These are phyloP conservation scores for Pleurotus giganteus DNA, from an alignment of 768 basidiomycete species.

Conservation along the genomic window DNA sequence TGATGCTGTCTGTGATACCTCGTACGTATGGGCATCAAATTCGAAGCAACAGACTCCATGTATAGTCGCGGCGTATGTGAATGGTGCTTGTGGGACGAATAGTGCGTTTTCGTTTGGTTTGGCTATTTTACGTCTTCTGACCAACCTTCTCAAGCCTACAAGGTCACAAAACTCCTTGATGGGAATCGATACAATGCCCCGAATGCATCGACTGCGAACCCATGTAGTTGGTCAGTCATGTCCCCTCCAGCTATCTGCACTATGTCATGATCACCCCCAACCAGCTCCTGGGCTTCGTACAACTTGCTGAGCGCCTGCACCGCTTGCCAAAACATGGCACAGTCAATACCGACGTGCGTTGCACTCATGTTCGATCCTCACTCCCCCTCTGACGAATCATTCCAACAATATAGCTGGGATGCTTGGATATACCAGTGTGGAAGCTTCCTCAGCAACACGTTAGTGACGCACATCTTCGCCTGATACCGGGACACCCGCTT, in stretches of 20 bases:
- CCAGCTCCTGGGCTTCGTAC: slow-evolving; percentile 12
- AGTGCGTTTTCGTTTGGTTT: slow-evolving; percentile 3
- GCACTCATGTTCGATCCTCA: neutral
- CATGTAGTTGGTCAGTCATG: slow-evolving; percentile 6
- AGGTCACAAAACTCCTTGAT: slow-evolving; percentile 1
- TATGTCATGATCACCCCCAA: neutral
- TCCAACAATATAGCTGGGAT: slow-evolving; percentile 8
- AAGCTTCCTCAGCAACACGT: slow-evolving; percentile 4
- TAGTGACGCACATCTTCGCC: neutral
- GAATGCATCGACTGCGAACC: slow-evolving; percentile 11
- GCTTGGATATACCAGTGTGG: slow-evolving; percentile 8
- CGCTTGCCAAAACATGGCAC: slow-evolving; percentile 3
- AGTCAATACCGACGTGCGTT: slow-evolving; percentile 10
- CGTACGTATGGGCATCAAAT: slow-evolving; percentile 10
- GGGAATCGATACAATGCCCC: slow-evolving; percentile 10
- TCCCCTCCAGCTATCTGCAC: neutral
- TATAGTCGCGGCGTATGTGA: slow-evolving; percentile 10
- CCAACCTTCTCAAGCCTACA: neutral
- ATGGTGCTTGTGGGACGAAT: slow-evolving; percentile 10
- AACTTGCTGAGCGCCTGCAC: slow-evolving; percentile 13
- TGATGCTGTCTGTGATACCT: slow-evolving; percentile 9
- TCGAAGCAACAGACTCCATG: slow-evolving; percentile 10
- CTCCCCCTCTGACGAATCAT: neutral
- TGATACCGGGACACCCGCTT: neutral
- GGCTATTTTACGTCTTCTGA: neutral